These are phyloP conservation scores for Phycomyces nitens DNA, from an alignment of 192 early-diverging fungal genomes.

Conservation along the genomic window DNA sequence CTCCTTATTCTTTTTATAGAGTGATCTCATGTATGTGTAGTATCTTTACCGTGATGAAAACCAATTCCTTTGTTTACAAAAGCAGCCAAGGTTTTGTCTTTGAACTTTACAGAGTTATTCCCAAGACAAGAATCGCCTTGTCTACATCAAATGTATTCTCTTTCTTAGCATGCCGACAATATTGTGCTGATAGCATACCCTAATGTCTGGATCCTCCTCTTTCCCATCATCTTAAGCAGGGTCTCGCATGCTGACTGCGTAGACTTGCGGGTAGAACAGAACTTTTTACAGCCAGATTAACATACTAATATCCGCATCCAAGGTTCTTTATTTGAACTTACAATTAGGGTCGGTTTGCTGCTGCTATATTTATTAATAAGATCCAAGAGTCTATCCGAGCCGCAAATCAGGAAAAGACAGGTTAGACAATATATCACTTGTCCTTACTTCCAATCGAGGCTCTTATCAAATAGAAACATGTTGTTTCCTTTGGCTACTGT, in stretches of 20 bases:
- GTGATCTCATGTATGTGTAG: not conserved
- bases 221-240: conserved; percentile 29
- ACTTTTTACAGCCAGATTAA: conserved; percentile 14
- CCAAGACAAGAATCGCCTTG: too few relatives aligned
- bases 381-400: conserved; percentile 27
- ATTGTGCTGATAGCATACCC: conserved; percentile 4
- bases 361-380: conserved; percentile 31
- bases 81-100: conserved; percentile 29
- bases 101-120: not conserved
- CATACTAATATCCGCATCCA: not conserved
- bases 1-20: not conserved
- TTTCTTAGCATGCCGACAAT: not conserved
- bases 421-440: not conserved
- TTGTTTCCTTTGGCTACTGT: conserved; percentile 33
- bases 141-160: too few relatives aligned
- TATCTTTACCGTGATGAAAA: conserved; percentile 59
- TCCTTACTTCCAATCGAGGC: conserved; percentile 47
- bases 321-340: conserved; percentile 29
- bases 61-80: conserved; percentile 53
- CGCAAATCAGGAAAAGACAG: not conserved
- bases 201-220: conserved; percentile 2
- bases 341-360: conserved; percentile 34
- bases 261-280: conserved; percentile 40
- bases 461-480: conserved; percentile 55
- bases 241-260: conserved; percentile 33